Evolutionary conservation across 495 filamentous ascomycete genomes (phyloP).

Genomic region (Trichocladium antarcticum): DNA sequence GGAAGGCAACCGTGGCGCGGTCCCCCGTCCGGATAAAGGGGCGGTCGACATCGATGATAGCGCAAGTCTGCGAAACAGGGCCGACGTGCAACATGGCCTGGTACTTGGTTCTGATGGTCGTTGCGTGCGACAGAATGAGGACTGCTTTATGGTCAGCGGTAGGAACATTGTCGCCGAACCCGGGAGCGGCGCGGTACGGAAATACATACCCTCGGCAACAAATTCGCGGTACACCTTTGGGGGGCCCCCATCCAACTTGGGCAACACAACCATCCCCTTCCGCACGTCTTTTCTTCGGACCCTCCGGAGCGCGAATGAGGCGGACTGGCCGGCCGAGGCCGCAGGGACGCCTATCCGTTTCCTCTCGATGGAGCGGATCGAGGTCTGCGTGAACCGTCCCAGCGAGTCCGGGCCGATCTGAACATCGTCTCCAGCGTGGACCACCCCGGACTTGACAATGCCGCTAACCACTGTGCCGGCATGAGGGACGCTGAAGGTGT

Average conservation of each 20-base stretch:
- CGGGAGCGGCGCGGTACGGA: not conserved
- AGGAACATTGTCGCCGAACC: not conserved
- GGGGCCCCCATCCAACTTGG: constrained; percentile 58
- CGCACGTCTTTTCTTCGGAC: constrained; percentile 86
- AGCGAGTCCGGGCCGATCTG: constrained; percentile 85
- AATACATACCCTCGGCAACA: constrained; percentile 62
- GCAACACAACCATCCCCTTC: constrained; percentile 96
- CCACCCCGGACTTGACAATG: constrained; percentile 76
- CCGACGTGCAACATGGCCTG: constrained; percentile 98
- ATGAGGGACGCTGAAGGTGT: constrained; percentile 97
- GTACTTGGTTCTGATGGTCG: constrained; percentile 96
- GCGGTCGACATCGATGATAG: constrained; percentile 96
- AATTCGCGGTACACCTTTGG: constrained; percentile 88
- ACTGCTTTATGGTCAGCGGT: constrained; percentile 39
- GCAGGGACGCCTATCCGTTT: constrained; percentile 87
- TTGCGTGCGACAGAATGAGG: constrained; percentile 88
- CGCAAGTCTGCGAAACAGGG: constrained; percentile 87
- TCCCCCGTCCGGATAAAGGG: constrained; percentile 91
- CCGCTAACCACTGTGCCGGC: constrained; percentile 94
- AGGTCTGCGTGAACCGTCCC: constrained; percentile 83
- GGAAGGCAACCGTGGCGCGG: constrained; percentile 81
- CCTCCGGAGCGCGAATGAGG: constrained; percentile 79
- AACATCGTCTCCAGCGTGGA: constrained; percentile 83
- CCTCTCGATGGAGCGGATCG: constrained; percentile 84
- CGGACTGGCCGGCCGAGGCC: constrained; percentile 84